Evolutionary conservation across 352 stramenopile genomes (phyloP).

Genomic region (Phytopythium sindhum): DNA sequence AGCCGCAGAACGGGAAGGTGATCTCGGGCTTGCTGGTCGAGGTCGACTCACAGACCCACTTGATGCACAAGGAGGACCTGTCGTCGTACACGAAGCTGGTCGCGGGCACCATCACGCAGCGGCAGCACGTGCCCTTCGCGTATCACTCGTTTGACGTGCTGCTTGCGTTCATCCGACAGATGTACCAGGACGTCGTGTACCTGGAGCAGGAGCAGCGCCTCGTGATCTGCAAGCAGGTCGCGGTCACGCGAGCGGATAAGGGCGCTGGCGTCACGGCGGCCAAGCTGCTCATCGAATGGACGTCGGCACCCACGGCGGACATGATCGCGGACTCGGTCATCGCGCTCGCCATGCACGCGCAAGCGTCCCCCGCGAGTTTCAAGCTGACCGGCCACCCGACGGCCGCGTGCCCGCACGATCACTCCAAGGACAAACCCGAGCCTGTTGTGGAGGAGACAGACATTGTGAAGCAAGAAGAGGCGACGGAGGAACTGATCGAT

Average conservation of each 20-base stretch:
- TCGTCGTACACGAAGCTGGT: constrained; percentile 86
- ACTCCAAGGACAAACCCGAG: constrained; percentile 47
- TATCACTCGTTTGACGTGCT: constrained; percentile 79
- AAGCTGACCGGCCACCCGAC: constrained; percentile 75
- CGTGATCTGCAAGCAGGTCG: constrained; percentile 69
- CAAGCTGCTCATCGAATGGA: constrained; percentile 81
- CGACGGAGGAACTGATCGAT: constrained; percentile 2
- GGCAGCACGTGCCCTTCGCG: constrained; percentile 83
- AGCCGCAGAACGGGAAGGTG: constrained; percentile 74
- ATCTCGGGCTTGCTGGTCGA: constrained; percentile 84
- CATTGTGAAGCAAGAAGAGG: neutral
- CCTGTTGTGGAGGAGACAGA: neutral
- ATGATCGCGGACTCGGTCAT: constrained; percentile 97
- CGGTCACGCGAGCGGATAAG: constrained; percentile 53
- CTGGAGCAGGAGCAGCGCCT: constrained; percentile 55
- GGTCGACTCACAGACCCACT: constrained; percentile 79
- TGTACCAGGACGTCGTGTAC: constrained; percentile 75
- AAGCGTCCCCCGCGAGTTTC: constrained; percentile 79
- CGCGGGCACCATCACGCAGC: constrained; percentile 75
- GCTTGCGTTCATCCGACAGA: constrained; percentile 74
- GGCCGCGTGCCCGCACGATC: constrained; percentile 75
- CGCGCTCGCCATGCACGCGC: constrained; percentile 93
- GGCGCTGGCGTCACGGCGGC: constrained; percentile 12
- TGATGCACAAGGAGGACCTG: constrained; percentile 84
- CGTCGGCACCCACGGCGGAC: constrained; percentile 91